Evolutionary conservation across 345 rosid genomes (phyloP), one percentile per base, ranked within the genome.

Genomic region (Dipteronia dyeriana): DNA sequence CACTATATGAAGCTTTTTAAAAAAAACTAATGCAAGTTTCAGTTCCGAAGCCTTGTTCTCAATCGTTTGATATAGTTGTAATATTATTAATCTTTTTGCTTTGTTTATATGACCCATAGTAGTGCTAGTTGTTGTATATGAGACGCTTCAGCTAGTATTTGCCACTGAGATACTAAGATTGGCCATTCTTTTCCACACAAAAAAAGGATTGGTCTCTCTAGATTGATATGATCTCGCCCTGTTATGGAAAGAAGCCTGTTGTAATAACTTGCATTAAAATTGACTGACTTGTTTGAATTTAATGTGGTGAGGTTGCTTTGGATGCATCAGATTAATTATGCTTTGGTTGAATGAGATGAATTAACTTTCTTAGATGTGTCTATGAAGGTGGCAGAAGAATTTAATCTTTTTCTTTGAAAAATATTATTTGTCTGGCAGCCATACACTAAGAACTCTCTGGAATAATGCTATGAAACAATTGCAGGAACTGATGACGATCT

Each of bases 401-500:
- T 41, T n/a, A 12, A 9, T 47, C 39, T 2, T 71, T 66, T 45
- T 25, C 56, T 5, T 54, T 6, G 14, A 57, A 56, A 76, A 25
- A 63, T 10, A 13, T 56, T 39, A 9, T 6, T 68, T 69, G 31
- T 57, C 26, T 22, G 47, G 39, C 16, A 34, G 41, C n/a, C 19
- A 9, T 22, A 39, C 53, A 59, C 53, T 0, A 23, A 43, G 63
- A n/a, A 20, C 57, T 31, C 29, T 17, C 69, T 67, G 45, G 29
- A 25, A 29, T 76, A 20, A 17, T 71, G 38, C 68, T 60, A 60
- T 67, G 79, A 73, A 71, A 71, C 34, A 59, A 77, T 76, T 86
- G 80, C 87, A 97, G 99, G 98, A 79, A 94, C 99, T 19, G 99
- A 94, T 84, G 99, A 94, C 81, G 99, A 91, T 81, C 90, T 96